Evolutionary conservation across 192 early-diverging fungal species (phyloP), one percentile per base, ranked within the genome.

Genomic region (Coemansia sp.): DNA sequence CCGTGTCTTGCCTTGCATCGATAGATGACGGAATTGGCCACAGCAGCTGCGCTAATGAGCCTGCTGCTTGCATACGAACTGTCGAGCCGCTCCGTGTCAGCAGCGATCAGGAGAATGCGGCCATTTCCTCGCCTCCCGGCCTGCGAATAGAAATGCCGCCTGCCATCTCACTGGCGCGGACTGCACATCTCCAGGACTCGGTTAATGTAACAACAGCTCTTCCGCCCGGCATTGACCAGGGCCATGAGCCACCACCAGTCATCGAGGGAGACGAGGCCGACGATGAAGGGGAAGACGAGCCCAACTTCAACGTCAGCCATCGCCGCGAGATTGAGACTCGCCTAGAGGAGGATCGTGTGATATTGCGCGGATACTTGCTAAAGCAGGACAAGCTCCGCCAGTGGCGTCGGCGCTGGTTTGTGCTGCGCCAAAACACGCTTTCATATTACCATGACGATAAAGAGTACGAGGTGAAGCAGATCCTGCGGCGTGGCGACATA

Each of bases 401-500:
- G 38, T 82, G 80, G 80, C 67, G 74, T 37, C 72, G 76, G 29
- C 80, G 80, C 22, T 82, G 80, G 80, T 82, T 82, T 41, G 80
- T 82, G 12, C 41, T 82, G 34, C 71, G 80, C 1, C 70, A 67
- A 32, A 72, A 77, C 60, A 74, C 68, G 19, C 68, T 82, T 4
- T 82, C 80, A 8, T 82, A 82, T 35, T 82, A 82, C 56, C 62
- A 63, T 17, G 57, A 67, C 35, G 62, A 74, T 52, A 70, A 63
- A 21, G 80, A 82, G 34, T 69, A 82, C 43, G 74, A 69, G 42
- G 58, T 82, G n/a, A 70, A 71, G 53, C 80, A 76, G 67, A 72
- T 82, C 12, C 53, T 82, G 40, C 60, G 67, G 21, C 70, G 52
- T 7, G 44, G 63, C 24, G 68, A 76, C 4, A 58, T 82, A n/a